Base-by-base conservation (phyloP, 129 eudicot species). In the Kitagawia praeruptora region DNA sequence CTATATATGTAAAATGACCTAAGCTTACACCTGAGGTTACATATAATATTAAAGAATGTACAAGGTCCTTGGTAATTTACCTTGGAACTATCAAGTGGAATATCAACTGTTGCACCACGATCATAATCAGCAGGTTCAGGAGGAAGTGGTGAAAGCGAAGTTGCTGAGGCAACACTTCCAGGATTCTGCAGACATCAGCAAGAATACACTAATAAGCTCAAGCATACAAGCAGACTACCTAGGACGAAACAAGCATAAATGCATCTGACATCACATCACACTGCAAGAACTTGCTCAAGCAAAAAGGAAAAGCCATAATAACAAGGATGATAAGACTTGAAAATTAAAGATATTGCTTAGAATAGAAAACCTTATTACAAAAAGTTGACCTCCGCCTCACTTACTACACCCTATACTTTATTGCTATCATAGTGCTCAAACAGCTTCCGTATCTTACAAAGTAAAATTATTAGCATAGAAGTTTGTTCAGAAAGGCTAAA, bases 81-180 rank as follows among this genome's bases (percentile, higher is more conserved):
- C 74, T 83, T 82, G 75, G 88, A 72, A 84, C 89, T 86, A 79
- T 90, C 95, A 77, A 95, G 99, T 76, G 99, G 97, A 81, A 95
- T 92, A 75, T 90, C 90, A 63, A 89, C 87, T 38, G 97, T 87
- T 40, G 91, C 89, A 77, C 92, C 89, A 49, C 91, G 93, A 78
- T 85, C 86, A 79, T 85, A 94, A 79, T 88, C 98, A 81, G 85
- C 99, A 61, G 95, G 97, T 79, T 95, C 97, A 75, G 89, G 92
- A 47, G 99, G 93, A 80, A 95, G 99, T 25, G 99, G 97, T 72
- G 96, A 90, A 63, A 90, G 88, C 78, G 97, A 84, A 64, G 87
- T 85, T 85, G 97, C 98, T 66, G 93, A 85, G 42, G 97, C 92
- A 47, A 93, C 97, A 86, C 87, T 91, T 79, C 84, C 90, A 79